Conservation (phyloP, 345 rosid genomes). For the Dimocarpus longan region DNA sequence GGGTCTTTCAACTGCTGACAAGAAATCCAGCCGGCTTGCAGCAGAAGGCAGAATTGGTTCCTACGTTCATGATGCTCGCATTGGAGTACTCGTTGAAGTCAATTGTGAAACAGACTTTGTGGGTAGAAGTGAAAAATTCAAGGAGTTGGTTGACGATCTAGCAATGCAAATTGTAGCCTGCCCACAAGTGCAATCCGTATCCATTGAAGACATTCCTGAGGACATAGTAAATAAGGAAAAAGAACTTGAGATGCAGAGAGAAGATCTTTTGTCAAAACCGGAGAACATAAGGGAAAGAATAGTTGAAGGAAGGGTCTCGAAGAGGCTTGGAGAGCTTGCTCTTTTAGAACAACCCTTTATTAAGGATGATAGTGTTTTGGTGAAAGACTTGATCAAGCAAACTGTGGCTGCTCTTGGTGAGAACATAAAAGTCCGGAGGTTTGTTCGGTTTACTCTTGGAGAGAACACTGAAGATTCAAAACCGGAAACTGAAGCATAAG, state of each 20-base stretch:
- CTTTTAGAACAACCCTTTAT: conserved; percentile 81
- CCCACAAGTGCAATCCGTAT: conserved; percentile 80
- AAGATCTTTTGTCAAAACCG: conserved; percentile 83
- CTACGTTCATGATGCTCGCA: conserved; percentile 88
- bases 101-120: conserved; percentile 96
- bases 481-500: conserved; percentile 28
- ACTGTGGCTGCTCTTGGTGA: conserved; percentile 88
- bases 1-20: conserved; percentile 90
- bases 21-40: conserved; percentile 90
- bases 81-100: conserved; percentile 89
- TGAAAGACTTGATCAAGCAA: conserved; percentile 84
- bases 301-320: conserved; percentile 82
- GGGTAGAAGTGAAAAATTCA: conserved; percentile 86
- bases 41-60: conserved; percentile 96
- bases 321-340: conserved; percentile 82
- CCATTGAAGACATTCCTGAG: conserved; percentile 68
- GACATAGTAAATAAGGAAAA: conserved; percentile 59
- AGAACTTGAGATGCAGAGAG: conserved; percentile 93
- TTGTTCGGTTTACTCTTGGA: conserved; percentile 71
- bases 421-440: conserved; percentile 81
- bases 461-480: conserved; percentile 44
- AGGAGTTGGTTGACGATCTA: conserved; percentile 85
- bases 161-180: conserved; percentile 94
- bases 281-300: conserved; percentile 87
- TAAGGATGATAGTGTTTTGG: conserved; percentile 66